Evolutionary conservation across 352 stramenopile genomes (phyloP).

Genomic region (Phytophthora macrochlamydospora): DNA sequence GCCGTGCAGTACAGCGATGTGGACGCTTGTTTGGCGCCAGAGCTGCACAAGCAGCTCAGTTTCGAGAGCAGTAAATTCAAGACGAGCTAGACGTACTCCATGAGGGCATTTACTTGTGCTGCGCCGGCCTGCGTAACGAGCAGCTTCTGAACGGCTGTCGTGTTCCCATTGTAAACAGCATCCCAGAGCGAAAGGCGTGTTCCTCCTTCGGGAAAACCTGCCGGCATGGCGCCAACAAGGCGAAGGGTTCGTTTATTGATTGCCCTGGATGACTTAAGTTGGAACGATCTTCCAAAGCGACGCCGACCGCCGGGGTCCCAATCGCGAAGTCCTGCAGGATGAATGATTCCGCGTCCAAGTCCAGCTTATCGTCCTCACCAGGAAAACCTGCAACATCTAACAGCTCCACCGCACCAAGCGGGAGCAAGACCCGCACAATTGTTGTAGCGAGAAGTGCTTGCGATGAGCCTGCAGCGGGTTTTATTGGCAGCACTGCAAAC

Average conservation of each 20-base stretch:
- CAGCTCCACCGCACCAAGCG: conserved; percentile 16
- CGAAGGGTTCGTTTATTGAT: no score
- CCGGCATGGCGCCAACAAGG: conserved; percentile 6
- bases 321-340: conserved; percentile 19
- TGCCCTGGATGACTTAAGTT: no score
- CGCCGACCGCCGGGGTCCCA: neutral
- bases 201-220: conserved; percentile 49
- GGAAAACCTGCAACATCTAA: conserved; percentile 44
- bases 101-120: conserved; percentile 61
- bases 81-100: conserved; percentile 34
- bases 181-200: conserved; percentile 57
- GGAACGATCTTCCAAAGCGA: neutral
- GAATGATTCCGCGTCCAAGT: conserved; percentile 48
- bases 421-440: conserved; percentile 54
- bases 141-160: conserved; percentile 39
- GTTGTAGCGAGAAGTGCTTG: conserved; percentile 52
- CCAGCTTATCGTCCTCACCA: conserved; percentile 35
- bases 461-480: conserved; percentile 17
- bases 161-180: conserved; percentile 59
- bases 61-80: neutral
- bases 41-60: conserved; percentile 28
- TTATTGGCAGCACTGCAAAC: conserved; percentile 6
- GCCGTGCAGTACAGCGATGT: conserved; percentile 55
- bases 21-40: conserved; percentile 66
- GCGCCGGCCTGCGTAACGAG: conserved; percentile 30